Evolutionary conservation across 176 grass and related monocot genomes (phyloP).

Genomic region (Luzula sylvatica): DNA sequence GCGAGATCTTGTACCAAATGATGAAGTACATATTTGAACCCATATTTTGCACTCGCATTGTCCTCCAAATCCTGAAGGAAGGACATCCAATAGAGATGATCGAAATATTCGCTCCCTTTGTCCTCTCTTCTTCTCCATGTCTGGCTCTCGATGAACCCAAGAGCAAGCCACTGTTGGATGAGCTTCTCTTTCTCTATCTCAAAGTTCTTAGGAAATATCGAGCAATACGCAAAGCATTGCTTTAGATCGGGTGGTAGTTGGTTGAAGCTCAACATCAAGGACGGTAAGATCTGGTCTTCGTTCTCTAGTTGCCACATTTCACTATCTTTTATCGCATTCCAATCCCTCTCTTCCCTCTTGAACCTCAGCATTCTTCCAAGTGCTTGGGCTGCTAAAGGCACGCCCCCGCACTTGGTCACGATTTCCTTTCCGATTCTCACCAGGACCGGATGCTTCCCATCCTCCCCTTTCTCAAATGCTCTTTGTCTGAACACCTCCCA

Average conservation of each 20-base stretch:
- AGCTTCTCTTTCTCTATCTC: constrained; percentile 46
- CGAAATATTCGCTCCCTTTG: constrained; percentile 34
- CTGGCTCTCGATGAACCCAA: constrained; percentile 35
- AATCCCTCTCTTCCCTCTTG: constrained; percentile 28
- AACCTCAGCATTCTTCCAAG: constrained; percentile 51
- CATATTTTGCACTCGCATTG: constrained; percentile 20
- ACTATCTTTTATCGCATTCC: constrained; percentile 37
- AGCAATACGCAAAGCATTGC: constrained; percentile 54
- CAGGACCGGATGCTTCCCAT: constrained; percentile 18
- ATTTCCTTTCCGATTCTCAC: constrained; percentile 29
- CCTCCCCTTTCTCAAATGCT: constrained; percentile 39
- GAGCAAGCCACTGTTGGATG: constrained; percentile 52
- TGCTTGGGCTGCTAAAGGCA: constrained; percentile 41
- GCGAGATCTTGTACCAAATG: constrained; percentile 57
- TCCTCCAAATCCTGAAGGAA: constrained; percentile 46
- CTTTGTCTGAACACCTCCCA: constrained; percentile 44
- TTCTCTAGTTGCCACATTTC: constrained; percentile 34
- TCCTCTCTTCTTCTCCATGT: constrained; percentile 11
- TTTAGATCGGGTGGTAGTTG: constrained; percentile 41
- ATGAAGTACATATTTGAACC: constrained; percentile 46
- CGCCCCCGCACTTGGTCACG: constrained; percentile 33
- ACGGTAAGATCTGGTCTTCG: constrained; percentile 29
- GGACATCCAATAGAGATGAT: constrained; percentile 46
- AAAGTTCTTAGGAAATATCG: constrained; percentile 40
- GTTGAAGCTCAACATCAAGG: constrained; percentile 48